A percentile compares a stretch with the other conserved stretches of the same genome.
Evolutionary conservation across 2,329 filamentous ascomycete species (phyloP).

Genomic region (Nectriaceae sp.): DNA sequence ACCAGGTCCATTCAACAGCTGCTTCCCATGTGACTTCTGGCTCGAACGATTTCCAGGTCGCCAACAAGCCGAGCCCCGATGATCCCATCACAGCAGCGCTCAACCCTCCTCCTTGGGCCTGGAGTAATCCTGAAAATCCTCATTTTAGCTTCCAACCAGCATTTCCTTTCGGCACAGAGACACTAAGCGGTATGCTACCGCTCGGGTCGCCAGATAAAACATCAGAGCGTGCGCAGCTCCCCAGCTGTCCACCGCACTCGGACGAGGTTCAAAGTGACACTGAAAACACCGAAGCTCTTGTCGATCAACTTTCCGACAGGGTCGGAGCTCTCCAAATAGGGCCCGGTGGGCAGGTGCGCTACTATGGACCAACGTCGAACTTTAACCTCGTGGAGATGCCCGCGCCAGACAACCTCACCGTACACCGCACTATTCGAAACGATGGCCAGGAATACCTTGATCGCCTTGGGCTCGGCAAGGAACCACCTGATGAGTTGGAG

Average conservation of each 20-base stretch:
- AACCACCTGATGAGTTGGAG: slow-evolving; percentile 15
- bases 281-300: slow-evolving; percentile 25
- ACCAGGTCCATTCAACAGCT: not conserved
- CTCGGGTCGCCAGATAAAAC: slow-evolving; percentile 2
- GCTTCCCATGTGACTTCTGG: not conserved
- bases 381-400: slow-evolving; percentile 30
- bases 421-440: slow-evolving; percentile 27
- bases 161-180: slow-evolving; percentile 10
- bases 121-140: slow-evolving; percentile 13
- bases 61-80: slow-evolving; percentile 6
- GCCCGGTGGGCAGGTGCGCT: slow-evolving; percentile 22
- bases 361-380: slow-evolving; percentile 30
- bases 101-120: slow-evolving; percentile 11
- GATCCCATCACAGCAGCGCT: slow-evolving; percentile 3
- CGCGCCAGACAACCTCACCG: slow-evolving; percentile 19
- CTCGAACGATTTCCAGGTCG: slow-evolving; percentile 1
- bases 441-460: slow-evolving; percentile 28
- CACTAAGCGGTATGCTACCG: slow-evolving; percentile 8
- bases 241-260: slow-evolving; percentile 5
- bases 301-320: slow-evolving; percentile 29
- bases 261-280: slow-evolving; percentile 18
- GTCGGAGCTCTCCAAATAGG: slow-evolving; percentile 27
- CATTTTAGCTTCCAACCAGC: slow-evolving; percentile 12
- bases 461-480: slow-evolving; percentile 21
- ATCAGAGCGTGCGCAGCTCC: slow-evolving; percentile 5